Conservation (phyloP, 495 filamentous ascomycete species). For the Melanomma pulvis-pyrius region DNA sequence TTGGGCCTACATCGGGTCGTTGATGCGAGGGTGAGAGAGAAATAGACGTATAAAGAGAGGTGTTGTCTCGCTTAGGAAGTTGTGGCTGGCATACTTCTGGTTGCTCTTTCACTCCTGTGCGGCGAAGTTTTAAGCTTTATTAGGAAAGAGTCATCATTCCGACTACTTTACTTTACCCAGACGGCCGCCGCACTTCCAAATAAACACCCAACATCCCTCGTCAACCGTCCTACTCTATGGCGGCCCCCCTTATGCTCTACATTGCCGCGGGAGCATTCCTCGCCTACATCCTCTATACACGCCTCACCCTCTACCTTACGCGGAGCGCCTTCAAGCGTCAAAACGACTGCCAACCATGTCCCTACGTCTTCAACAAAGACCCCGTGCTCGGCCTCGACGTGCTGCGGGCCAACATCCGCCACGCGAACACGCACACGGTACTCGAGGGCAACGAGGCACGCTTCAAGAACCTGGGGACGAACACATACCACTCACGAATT, state of each 20-base stretch:
- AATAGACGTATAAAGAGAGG: background rate
- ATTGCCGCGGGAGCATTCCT: conserved; percentile 15
- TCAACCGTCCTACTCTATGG: background rate
- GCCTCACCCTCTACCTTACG: conserved; percentile 25
- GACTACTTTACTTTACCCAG: background rate
- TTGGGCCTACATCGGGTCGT: too few relatives aligned
- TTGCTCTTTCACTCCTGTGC: background rate
- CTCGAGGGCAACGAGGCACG: conserved; percentile 24
- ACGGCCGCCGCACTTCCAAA: background rate
- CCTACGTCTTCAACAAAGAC: conserved; percentile 33
- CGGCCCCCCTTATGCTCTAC: conserved; percentile 9
- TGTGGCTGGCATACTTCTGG: background rate
- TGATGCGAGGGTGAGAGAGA: background rate
- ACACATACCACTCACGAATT: conserved; percentile 33
- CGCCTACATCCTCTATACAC: conserved; percentile 24
- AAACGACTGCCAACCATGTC: conserved; percentile 33
- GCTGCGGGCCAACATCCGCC: conserved; percentile 32
- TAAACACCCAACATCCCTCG: background rate
- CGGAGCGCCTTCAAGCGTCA: conserved; percentile 26
- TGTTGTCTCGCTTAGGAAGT: background rate
- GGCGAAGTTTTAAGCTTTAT: background rate
- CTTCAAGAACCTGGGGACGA: conserved; percentile 30
- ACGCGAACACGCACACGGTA: conserved; percentile 33
- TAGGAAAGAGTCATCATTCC: background rate
- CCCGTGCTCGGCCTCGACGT: conserved; percentile 42